phyloP scores from a whole-genome alignment of 2,329 filamentous ascomycete genomes.

The Colletotrichum godetiae region DNA sequence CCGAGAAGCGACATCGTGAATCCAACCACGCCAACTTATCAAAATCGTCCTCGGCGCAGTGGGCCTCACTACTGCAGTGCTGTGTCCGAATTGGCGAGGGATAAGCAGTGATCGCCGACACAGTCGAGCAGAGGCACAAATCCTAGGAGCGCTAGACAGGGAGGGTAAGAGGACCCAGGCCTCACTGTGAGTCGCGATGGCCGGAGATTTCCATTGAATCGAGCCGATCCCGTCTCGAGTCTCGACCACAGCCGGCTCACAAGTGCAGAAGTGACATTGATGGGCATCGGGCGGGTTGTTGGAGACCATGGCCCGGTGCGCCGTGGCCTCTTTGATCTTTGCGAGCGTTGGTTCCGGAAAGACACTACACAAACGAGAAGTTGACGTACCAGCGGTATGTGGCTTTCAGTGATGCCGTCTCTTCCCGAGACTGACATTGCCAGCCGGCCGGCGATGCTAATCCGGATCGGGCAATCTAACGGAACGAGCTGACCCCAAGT shows the following conservation, averaged over 20 bases:
- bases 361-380: not conserved
- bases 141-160: not conserved
- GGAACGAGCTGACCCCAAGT: conserved; percentile 12
- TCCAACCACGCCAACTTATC: not conserved
- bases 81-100: not conserved
- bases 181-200: not conserved
- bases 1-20: not conserved
- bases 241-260: not conserved
- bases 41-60: not conserved
- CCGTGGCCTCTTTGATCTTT: not conserved
- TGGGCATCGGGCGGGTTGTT: conserved; percentile 4
- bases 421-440: conserved; percentile 17
- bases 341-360: not conserved
- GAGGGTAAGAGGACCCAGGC: not conserved
- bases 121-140: not conserved
- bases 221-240: not conserved
- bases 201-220: not conserved
- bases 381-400: conserved; percentile 8
- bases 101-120: not conserved
- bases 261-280: not conserved
- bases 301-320: conserved; percentile 4
- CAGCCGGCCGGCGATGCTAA: conserved; percentile 1
- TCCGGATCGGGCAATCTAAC: conserved; percentile 6
- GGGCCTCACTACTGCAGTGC: conserved; percentile 4
- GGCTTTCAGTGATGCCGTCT: conserved; percentile 14